These are phyloP conservation scores for Oryza glumipatula DNA, from an alignment of 176 grass and related monocot species.

Conservation along the genomic window DNA sequence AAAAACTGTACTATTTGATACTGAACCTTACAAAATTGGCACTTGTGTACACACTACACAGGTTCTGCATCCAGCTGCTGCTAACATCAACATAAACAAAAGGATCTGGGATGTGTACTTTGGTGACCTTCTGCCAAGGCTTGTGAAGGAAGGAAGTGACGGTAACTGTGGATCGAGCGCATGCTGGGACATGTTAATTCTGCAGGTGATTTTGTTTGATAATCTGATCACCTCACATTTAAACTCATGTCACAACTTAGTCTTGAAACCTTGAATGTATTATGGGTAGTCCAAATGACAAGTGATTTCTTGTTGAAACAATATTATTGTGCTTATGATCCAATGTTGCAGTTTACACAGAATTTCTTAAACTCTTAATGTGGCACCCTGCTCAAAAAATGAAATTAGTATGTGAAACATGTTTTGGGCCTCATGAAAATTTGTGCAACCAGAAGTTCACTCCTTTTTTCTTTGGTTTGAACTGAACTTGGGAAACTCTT, in stretches of 20 bases:
- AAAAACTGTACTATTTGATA: not conserved
- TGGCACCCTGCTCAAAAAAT: too few relatives aligned
- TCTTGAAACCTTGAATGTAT: not conserved
- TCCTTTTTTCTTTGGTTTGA: not conserved
- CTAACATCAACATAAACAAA: constrained; percentile 66
- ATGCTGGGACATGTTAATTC: constrained; percentile 60
- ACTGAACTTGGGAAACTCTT: not conserved
- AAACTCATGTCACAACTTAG: not conserved
- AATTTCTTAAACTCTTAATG: not conserved
- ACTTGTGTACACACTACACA: constrained; percentile 10
- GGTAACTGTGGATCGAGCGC: constrained; percentile 65
- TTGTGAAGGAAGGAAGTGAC: constrained; percentile 55
- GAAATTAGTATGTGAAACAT: too few relatives aligned
- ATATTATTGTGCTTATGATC: not conserved
- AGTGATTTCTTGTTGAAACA: not conserved
- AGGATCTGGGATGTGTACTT: constrained; percentile 68
- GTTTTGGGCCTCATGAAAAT: not conserved
- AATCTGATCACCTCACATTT: not conserved
- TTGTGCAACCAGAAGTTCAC: not conserved
- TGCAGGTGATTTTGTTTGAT: constrained; percentile 45
- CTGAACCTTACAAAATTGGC: not conserved
- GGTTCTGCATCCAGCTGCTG: constrained; percentile 65
- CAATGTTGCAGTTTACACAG: not conserved
- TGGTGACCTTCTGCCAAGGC: constrained; percentile 50
- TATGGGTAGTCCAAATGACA: not conserved